Evolutionary conservation across 371 early-diverging fungal genomes (phyloP).

Genomic region (Syncephalastrum monosporum): DNA sequence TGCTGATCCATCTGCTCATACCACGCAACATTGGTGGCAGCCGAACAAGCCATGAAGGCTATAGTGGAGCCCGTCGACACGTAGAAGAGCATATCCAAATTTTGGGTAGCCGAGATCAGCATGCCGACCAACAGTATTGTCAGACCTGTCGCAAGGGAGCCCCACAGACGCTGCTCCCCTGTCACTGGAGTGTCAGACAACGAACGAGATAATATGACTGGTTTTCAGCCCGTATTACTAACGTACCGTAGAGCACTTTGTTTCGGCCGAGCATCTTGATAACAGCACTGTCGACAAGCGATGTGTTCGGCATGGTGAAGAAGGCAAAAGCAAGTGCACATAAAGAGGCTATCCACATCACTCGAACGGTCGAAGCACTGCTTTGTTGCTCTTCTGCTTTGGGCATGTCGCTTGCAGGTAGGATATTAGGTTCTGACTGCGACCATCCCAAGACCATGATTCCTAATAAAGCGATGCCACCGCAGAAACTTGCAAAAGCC

Average conservation of each 20-base stretch:
- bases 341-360: conserved; percentile 25
- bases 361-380: not conserved
- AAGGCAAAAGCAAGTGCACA: conserved; percentile 38
- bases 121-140: conserved; percentile 39
- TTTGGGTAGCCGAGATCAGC: conserved; percentile 28
- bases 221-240: not conserved
- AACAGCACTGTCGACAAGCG: conserved; percentile 49
- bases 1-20: too few species aligned
- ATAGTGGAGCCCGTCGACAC: conserved; percentile 27
- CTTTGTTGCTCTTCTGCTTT: not conserved
- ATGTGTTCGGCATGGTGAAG: conserved; percentile 39
- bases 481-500: conserved; percentile 33
- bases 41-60: conserved; percentile 22
- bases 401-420: too few species aligned
- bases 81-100: conserved; percentile 32
- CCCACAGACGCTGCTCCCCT: conserved; percentile 49
- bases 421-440: too few species aligned
- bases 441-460: conserved; percentile 20
- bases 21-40: conserved; percentile 10
- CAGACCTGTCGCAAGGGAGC: conserved; percentile 38
- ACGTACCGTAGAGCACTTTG: conserved; percentile 45
- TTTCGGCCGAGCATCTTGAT: conserved; percentile 48
- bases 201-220: not conserved
- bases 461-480: conserved; percentile 33
- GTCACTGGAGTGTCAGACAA: conserved; percentile 2